Conservation (phyloP, 495 filamentous ascomycete species). For the Bathelium albidoporum region DNA sequence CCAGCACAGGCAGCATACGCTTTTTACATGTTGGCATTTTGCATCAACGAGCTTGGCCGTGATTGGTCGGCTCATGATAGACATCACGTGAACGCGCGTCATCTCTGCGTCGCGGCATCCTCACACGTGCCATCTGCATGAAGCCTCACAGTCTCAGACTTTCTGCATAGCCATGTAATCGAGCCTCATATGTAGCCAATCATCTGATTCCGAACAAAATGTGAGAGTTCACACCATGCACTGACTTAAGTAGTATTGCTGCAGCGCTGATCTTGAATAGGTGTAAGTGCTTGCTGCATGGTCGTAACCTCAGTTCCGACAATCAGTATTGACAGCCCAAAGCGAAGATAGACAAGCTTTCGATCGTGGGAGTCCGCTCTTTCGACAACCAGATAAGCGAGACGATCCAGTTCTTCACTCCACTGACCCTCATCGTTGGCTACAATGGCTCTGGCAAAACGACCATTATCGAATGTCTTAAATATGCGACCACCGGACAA, state of each 20-base stretch:
- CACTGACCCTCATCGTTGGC: constrained; percentile 90
- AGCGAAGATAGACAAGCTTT: constrained; percentile 79
- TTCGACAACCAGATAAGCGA: constrained; percentile 70
- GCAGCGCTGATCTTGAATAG: background rate
- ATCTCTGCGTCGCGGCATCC: background rate
- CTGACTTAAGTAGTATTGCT: background rate
- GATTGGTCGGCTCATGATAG: background rate
- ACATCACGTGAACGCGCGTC: constrained; percentile 1
- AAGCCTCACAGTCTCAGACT: background rate
- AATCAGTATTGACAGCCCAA: constrained; percentile 5
- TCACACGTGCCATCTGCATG: background rate
- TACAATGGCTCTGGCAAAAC: constrained; percentile 97
- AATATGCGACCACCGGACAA: constrained; percentile 93
- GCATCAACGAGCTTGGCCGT: background rate
- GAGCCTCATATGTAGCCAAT: background rate
- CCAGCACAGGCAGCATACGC: background rate
- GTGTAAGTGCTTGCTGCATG: background rate
- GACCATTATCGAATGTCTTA: constrained; percentile 97
- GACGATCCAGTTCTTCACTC: constrained; percentile 81
- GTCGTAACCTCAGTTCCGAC: too few relatives aligned
- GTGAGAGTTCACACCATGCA: background rate
- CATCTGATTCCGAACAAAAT: background rate
- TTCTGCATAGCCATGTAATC: too few relatives aligned
- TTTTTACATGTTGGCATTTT: background rate
- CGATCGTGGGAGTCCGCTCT: constrained; percentile 61